A percentile compares a stretch with the other conserved stretches of the same genome.
Conservation (phyloP, 2,329 filamentous ascomycete genomes). For the Beauveria medogensis region DNA sequence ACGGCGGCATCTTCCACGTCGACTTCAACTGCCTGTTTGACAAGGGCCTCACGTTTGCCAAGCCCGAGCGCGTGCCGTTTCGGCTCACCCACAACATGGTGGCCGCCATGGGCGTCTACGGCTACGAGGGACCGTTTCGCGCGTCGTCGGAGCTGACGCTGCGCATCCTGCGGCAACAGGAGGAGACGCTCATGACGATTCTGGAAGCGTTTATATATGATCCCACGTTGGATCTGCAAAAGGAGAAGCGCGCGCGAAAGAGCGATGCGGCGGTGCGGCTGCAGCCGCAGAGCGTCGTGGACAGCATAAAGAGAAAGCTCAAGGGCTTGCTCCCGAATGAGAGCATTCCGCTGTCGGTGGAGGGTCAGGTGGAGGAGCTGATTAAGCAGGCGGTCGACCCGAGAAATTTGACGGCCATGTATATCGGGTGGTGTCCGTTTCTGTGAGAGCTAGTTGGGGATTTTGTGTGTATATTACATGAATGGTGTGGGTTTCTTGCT, state of each 20-base stretch:
- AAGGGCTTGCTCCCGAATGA: conserved; percentile 76
- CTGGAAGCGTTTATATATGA: conserved; percentile 96
- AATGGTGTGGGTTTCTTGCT: not conserved
- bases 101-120: conserved; percentile 91
- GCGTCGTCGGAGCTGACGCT: conserved; percentile 86
- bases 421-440: conserved; percentile 81
- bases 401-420: conserved; percentile 81
- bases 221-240: conserved; percentile 84
- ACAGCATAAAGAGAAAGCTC: conserved; percentile 81
- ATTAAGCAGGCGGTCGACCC: conserved; percentile 79
- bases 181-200: conserved; percentile 95
- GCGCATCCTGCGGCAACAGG: conserved; percentile 74
- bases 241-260: conserved; percentile 45
- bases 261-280: conserved; percentile 38
- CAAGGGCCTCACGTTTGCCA: conserved; percentile 91
- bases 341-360: conserved; percentile 85
- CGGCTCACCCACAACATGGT: conserved; percentile 98
- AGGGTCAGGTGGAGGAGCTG: conserved; percentile 94
- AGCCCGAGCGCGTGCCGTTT: conserved; percentile 92
- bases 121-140: conserved; percentile 87
- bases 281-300: conserved; percentile 67
- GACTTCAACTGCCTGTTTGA: conserved; percentile 99
- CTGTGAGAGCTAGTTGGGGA: conserved; percentile 25
- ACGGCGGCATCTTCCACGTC: conserved; percentile 91
- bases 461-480: not conserved